Conservation (phyloP, 2,329 filamentous ascomycete species). For the Diaporthe sp. region DNA sequence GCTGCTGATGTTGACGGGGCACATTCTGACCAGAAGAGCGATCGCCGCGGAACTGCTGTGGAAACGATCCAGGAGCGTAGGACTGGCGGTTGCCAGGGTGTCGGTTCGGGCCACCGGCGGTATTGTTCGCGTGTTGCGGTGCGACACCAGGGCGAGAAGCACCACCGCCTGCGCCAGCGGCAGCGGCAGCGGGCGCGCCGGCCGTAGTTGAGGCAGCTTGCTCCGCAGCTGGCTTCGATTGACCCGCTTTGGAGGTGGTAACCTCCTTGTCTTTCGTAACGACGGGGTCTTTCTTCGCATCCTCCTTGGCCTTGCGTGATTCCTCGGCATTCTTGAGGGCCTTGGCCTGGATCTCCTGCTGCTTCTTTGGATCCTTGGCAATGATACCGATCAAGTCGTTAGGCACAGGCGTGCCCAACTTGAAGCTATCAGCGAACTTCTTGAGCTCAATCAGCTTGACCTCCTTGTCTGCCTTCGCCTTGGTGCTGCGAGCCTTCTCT, state of each 20-base stretch:
- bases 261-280: slow-evolving; percentile 66
- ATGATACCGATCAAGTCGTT: slow-evolving; percentile 93
- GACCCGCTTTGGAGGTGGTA: slow-evolving; percentile 58
- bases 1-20: slow-evolving; percentile 53
- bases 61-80: slow-evolving; percentile 61
- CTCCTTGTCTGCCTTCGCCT: slow-evolving; percentile 82
- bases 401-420: slow-evolving; percentile 92
- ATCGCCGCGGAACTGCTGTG: slow-evolving; percentile 60
- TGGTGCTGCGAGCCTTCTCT: slow-evolving; percentile 68
- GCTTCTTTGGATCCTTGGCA: slow-evolving; percentile 95
- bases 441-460: slow-evolving; percentile 94
- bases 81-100: slow-evolving; percentile 63
- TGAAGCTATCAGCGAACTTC: slow-evolving; percentile 95
- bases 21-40: slow-evolving; percentile 52
- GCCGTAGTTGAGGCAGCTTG: slow-evolving; percentile 39
- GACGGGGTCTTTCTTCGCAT: slow-evolving; percentile 54
- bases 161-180: slow-evolving; percentile 45
- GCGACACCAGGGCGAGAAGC: slow-evolving; percentile 46
- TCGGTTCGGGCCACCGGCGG: slow-evolving; percentile 52
- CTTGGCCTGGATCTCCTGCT: slow-evolving; percentile 92
- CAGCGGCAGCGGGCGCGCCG: slow-evolving; percentile 16
- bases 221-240: slow-evolving; percentile 52
- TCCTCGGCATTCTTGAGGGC: slow-evolving; percentile 82
- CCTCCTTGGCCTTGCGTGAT: slow-evolving; percentile 47
- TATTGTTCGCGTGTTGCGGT: slow-evolving; percentile 44